These are phyloP conservation scores for Blepharisma stoltei DNA, from an alignment of 73 alveolate genomes.

Conservation along the genomic window DNA sequence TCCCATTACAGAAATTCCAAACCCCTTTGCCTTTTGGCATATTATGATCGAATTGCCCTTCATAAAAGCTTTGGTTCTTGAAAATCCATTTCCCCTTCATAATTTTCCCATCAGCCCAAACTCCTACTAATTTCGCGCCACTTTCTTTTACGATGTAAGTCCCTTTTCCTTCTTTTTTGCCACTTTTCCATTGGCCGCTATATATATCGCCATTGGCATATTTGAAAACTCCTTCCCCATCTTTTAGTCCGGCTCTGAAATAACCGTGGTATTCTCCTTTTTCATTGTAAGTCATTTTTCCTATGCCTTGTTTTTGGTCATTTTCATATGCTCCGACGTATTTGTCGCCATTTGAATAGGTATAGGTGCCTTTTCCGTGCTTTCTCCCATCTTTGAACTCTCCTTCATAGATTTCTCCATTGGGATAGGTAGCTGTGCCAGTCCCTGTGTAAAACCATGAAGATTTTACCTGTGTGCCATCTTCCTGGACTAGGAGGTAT, in stretches of 20 bases:
- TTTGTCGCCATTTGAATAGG: slow-evolving; percentile 55
- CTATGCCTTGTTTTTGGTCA: slow-evolving; percentile 85
- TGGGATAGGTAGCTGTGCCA: slow-evolving; percentile 68
- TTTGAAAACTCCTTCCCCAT: slow-evolving; percentile 92
- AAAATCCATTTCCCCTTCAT: slow-evolving; percentile 76
- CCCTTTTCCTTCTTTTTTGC: slow-evolving; percentile 77
- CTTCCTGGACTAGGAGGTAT: slow-evolving; percentile 48
- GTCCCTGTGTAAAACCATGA: slow-evolving; percentile 61
- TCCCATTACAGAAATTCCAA: slow-evolving; percentile 35
- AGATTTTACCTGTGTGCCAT: slow-evolving; percentile 43
- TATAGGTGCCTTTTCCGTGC: slow-evolving; percentile 54
- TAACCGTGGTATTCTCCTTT: slow-evolving; percentile 72
- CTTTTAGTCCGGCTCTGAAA: slow-evolving; percentile 57
- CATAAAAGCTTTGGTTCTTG: slow-evolving; percentile 51
- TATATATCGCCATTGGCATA: slow-evolving; percentile 83
- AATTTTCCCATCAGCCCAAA: slow-evolving; percentile 62
- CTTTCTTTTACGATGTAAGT: slow-evolving; percentile 76
- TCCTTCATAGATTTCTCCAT: slow-evolving; percentile 75
- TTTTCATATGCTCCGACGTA: slow-evolving; percentile 74
- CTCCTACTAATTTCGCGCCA: slow-evolving; percentile 58
- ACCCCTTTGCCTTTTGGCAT: slow-evolving; percentile 48
- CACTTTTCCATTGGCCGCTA: slow-evolving; percentile 87
- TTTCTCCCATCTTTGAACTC: slow-evolving; percentile 62
- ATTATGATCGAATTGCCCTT: slow-evolving; percentile 43
- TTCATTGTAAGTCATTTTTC: slow-evolving; percentile 71